phyloP scores from a whole-genome alignment of 495 filamentous ascomycete species.

The Rhypophila decipiens region DNA sequence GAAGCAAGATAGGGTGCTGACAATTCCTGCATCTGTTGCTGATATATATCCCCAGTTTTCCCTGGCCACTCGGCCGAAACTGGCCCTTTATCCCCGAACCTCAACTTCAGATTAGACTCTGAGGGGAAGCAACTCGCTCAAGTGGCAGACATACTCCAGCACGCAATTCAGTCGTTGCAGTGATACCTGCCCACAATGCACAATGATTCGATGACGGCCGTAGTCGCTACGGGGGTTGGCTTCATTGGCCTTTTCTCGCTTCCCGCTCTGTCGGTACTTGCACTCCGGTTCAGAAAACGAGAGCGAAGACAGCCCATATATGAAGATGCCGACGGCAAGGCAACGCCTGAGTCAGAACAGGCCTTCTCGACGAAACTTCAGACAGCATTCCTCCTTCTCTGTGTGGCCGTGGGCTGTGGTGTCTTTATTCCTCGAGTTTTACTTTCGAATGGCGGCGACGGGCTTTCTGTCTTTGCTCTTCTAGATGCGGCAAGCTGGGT shows the following conservation, averaged over 20 bases:
- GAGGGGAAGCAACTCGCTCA: too few relatives aligned
- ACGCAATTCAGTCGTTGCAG: too few relatives aligned
- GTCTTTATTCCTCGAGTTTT: conserved; percentile 40
- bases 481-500: conserved; percentile 42
- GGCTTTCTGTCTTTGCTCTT: conserved; percentile 31
- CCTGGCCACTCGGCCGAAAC: too few relatives aligned
- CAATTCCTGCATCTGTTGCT: too few relatives aligned
- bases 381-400: conserved; percentile 38
- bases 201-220: conserved; percentile 23
- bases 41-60: too few relatives aligned
- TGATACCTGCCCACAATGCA: conserved; percentile 19
- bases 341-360: conserved; percentile 49
- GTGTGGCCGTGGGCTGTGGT: conserved; percentile 37
- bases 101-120: too few relatives aligned
- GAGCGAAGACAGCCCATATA: conserved; percentile 39
- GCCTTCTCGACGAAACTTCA: conserved; percentile 45
- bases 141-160: too few relatives aligned
- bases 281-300: conserved; percentile 21
- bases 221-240: conserved; percentile 27
- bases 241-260: conserved; percentile 30
- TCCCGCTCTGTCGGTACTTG: conserved; percentile 26
- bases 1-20: too few relatives aligned
- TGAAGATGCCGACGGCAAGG: conserved; percentile 57
- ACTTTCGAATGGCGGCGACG: conserved; percentile 25
- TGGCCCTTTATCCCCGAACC: too few relatives aligned